Evolutionary conservation across 129 eudicot species (phyloP).

Genomic region (Flaveria bidentis): DNA sequence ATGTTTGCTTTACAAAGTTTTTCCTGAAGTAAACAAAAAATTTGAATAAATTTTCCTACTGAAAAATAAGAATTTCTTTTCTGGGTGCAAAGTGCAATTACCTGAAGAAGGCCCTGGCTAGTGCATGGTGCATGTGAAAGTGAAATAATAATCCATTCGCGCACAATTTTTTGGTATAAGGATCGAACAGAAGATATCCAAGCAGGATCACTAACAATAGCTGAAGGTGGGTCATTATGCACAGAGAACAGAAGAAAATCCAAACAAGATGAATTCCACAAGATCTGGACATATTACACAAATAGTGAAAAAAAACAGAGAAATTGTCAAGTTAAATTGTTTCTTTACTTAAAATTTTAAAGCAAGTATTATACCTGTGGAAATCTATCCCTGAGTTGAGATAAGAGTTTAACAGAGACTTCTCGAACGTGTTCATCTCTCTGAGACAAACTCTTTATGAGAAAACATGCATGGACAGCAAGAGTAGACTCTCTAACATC

Average conservation of each 20-base stretch:
- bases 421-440: slow-evolving; percentile 95
- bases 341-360: not conserved
- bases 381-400: slow-evolving; percentile 82
- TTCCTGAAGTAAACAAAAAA: slow-evolving; percentile 53
- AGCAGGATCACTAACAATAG: slow-evolving; percentile 83
- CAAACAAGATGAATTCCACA: slow-evolving; percentile 93
- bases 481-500: slow-evolving; percentile 75
- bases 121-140: slow-evolving; percentile 99
- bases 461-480: slow-evolving; percentile 82
- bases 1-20: slow-evolving; percentile 85
- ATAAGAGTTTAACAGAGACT: slow-evolving; percentile 69
- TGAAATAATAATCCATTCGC: slow-evolving; percentile 91
- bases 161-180: slow-evolving; percentile 80
- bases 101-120: slow-evolving; percentile 99
- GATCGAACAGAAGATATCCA: slow-evolving; percentile 80
- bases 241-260: slow-evolving; percentile 82
- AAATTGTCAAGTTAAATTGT: not conserved
- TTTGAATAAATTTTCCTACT: not conserved
- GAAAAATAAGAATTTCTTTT: not conserved
- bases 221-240: slow-evolving; percentile 78
- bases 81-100: slow-evolving; percentile 31
- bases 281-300: slow-evolving; percentile 60
- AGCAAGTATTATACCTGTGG: slow-evolving; percentile 65
- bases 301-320: slow-evolving; percentile 1
- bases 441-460: slow-evolving; percentile 79